A percentile compares a stretch with the other conserved stretches of the same genome.
Conservation (phyloP, 148 eudicot genomes). For the Oxyria digyna region DNA sequence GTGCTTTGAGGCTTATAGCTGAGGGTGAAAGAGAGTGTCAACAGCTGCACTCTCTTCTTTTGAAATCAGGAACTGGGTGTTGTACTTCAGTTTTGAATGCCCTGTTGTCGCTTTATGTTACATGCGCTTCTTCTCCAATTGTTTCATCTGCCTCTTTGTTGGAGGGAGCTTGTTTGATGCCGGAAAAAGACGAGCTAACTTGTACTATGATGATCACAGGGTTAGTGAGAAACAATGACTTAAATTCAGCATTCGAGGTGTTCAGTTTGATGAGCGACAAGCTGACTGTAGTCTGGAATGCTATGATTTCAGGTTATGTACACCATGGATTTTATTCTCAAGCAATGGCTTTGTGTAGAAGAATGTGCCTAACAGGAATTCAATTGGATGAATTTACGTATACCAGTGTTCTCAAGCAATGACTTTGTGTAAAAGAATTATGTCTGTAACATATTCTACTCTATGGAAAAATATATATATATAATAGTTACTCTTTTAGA, state of each 20-base stretch:
- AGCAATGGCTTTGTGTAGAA: slow-evolving; percentile 36
- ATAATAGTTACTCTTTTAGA: no score
- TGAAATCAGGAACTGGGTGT: slow-evolving; percentile 36
- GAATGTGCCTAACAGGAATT: slow-evolving; percentile 26
- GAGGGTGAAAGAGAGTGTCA: slow-evolving; percentile 32
- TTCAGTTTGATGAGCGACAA: slow-evolving; percentile 31
- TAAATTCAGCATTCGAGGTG: slow-evolving; percentile 27
- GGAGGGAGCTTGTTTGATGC: slow-evolving; percentile 41
- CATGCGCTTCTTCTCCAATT: slow-evolving; percentile 36
- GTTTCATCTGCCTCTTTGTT: slow-evolving; percentile 22
- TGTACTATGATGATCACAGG: slow-evolving; percentile 60
- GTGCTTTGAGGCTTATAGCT: slow-evolving; percentile 32
- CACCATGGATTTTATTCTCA: slow-evolving; percentile 30
- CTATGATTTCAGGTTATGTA: slow-evolving; percentile 44
- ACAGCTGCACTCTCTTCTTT: slow-evolving; percentile 43
- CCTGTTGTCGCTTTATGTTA: slow-evolving; percentile 37
- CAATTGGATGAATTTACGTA: slow-evolving; percentile 44
- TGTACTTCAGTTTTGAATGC: slow-evolving; percentile 43
- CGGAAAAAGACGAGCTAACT: slow-evolving; percentile 36
- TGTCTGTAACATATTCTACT: no score
- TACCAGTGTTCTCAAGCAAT: slow-evolving; percentile 44
- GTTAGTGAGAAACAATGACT: slow-evolving; percentile 41
- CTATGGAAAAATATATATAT: no score
- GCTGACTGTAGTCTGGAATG: slow-evolving; percentile 47
- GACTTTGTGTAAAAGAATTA: no score